Percentiles rank a stretch among this genome's conserved stretches.
phyloP scores from a whole-genome alignment of 192 early-diverging fungal species.

The Neocallimastix lanati region DNA sequence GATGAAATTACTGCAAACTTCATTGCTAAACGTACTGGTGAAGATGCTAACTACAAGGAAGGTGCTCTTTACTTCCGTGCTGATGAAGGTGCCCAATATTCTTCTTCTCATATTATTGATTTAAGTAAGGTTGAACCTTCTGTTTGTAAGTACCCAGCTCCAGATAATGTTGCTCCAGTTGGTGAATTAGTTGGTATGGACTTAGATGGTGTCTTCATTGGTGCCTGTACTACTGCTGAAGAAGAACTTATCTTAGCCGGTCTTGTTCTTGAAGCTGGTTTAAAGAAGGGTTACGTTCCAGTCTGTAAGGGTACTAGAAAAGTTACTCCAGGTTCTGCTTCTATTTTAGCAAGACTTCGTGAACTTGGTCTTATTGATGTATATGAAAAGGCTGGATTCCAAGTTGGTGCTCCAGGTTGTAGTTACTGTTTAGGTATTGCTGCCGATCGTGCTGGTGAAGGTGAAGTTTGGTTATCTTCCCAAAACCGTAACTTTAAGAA shows the following conservation, averaged over 20 bases:
- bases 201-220: conserved; percentile 63
- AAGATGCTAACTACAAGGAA: conserved; percentile 47
- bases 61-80: conserved; percentile 53
- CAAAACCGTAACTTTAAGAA: conserved; percentile 77
- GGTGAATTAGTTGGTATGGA: conserved; percentile 35
- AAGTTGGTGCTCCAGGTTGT: conserved; percentile 57
- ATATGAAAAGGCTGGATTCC: conserved; percentile 58
- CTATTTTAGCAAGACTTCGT: conserved; percentile 58
- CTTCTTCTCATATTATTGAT: conserved; percentile 51
- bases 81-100: conserved; percentile 54
- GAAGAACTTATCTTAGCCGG: conserved; percentile 66
- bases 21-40: conserved; percentile 38
- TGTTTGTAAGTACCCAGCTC: conserved; percentile 52
- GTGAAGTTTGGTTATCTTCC: conserved; percentile 63
- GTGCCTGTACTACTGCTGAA: conserved; percentile 66
- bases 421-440: conserved; percentile 65
- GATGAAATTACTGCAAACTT: conserved; percentile 56
- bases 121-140: conserved; percentile 46
- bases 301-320: conserved; percentile 40
- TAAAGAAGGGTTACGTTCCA: conserved; percentile 48
- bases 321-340: conserved; percentile 58
- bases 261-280: conserved; percentile 51
- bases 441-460: conserved; percentile 55
- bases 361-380: conserved; percentile 50
- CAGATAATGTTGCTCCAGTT: conserved; percentile 54